These are phyloP conservation scores for Phytophthora pini DNA, from an alignment of 352 stramenopile species.

Conservation along the genomic window DNA sequence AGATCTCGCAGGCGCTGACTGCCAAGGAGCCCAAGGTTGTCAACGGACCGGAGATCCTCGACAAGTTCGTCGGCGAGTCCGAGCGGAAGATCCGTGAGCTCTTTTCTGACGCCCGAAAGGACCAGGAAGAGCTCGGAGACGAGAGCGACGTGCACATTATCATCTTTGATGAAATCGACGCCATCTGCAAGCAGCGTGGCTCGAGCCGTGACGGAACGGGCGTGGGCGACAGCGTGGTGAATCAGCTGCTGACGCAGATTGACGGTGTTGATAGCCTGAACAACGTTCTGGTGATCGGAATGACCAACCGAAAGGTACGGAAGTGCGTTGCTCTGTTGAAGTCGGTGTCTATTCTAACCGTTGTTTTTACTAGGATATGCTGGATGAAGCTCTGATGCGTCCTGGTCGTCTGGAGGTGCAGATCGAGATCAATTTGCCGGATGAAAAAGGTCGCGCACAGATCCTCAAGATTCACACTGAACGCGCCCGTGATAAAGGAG, in stretches of 20 bases:
- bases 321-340: not conserved
- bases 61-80: conserved; percentile 99
- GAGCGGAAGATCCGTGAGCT: conserved; percentile 99
- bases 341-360: not conserved
- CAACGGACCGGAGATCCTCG: conserved; percentile 99
- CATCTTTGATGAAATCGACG: conserved; percentile 99
- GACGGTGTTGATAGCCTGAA: conserved; percentile 99
- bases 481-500: conserved; percentile 76
- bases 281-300: conserved; percentile 99
- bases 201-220: conserved; percentile 94
- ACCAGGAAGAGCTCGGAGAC: conserved; percentile 93
- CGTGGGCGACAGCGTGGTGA: conserved; percentile 98
- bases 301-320: conserved; percentile 98
- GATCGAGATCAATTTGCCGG: conserved; percentile 99
- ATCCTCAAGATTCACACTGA: conserved; percentile 99
- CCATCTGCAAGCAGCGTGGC: conserved; percentile 98
- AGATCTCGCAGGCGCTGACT: conserved; percentile 98
- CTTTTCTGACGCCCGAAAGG: conserved; percentile 94
- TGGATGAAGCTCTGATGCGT: conserved; percentile 97
- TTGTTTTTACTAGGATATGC: conserved; percentile 62
- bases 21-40: conserved; percentile 97
- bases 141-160: conserved; percentile 99
- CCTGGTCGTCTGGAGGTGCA: conserved; percentile 99
- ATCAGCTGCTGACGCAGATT: conserved; percentile 99
- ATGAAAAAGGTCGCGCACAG: conserved; percentile 95